Percentiles rank a stretch among this genome's conserved stretches.
Evolutionary conservation across 1,284 basidiomycete genomes (phyloP).

Genomic region (Moesziomyces antarcticus): DNA sequence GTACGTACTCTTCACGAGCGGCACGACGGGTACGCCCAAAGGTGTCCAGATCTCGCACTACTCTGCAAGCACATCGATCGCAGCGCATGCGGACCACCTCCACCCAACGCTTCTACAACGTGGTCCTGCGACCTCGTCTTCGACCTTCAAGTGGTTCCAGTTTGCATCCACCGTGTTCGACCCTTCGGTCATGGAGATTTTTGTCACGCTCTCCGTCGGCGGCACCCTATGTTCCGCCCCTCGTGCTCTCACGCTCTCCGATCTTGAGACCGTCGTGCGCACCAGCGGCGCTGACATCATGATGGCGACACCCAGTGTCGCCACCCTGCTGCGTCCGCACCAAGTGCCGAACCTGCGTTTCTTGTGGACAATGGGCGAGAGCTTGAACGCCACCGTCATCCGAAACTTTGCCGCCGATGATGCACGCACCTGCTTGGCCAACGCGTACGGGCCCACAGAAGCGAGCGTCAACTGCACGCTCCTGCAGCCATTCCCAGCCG

Average conservation of each 20-base stretch:
- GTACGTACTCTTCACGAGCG: conserved; percentile 8
- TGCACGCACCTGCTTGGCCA: conserved; percentile 9
- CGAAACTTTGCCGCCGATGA: conserved; percentile 11
- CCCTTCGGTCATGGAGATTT: conserved; percentile 36
- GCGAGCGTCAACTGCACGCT: conserved; percentile 36
- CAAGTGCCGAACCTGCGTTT: conserved; percentile 12
- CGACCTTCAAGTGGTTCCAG: conserved; percentile 28
- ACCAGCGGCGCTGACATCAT: conserved; percentile 25
- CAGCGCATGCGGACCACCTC: conserved; percentile 12
- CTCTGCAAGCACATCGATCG: conserved; percentile 16
- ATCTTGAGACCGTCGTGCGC: conserved; percentile 18
- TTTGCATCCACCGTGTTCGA: conserved; percentile 39
- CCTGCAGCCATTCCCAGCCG: conserved; percentile 15
- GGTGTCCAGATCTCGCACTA: conserved; percentile 21
- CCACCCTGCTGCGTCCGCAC: conserved; percentile 13
- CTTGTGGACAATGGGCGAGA: conserved; percentile 38
- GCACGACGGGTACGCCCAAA: conserved; percentile 18
- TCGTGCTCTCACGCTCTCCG: conserved; percentile 19
- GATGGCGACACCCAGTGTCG: conserved; percentile 38
- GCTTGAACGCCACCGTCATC: conserved; percentile 19
- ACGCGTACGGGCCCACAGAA: conserved; percentile 34
- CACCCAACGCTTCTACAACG: conserved; percentile 7
- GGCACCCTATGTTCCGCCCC: conserved; percentile 25
- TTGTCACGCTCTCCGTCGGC: conserved; percentile 19
- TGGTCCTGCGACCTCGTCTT: neutral